Evolutionary conservation across 768 basidiomycete species (phyloP).

Genomic region (Boletus sp.): DNA sequence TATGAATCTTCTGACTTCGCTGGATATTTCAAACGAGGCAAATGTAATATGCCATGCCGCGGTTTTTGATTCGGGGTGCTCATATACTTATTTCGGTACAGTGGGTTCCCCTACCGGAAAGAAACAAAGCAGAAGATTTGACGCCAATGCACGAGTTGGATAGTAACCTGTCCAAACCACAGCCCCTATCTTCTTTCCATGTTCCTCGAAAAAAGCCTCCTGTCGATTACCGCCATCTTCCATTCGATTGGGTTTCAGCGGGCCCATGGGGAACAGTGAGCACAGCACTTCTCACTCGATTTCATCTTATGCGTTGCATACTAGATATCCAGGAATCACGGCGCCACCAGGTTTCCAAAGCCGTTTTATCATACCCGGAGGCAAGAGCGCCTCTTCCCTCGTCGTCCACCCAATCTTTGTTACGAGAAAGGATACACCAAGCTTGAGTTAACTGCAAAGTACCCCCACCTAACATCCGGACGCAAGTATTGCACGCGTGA

Average conservation of each 20-base stretch:
- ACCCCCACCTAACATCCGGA: conserved; percentile 47
- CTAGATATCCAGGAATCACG: conserved; percentile 14
- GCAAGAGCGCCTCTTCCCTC: conserved; percentile 17
- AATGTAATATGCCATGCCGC: conserved; percentile 18
- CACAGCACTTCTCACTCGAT: not conserved
- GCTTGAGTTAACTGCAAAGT: conserved; percentile 26
- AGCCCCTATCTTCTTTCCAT: not conserved
- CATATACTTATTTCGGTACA: conserved; percentile 6
- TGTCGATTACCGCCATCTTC: conserved; percentile 19
- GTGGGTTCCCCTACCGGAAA: conserved; percentile 26
- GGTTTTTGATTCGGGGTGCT: not conserved
- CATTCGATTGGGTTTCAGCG: conserved; percentile 13
- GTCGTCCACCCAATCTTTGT: conserved; percentile 24
- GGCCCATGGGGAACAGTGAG: conserved; percentile 25
- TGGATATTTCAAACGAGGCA: conserved; percentile 30
- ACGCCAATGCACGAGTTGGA: conserved; percentile 14
- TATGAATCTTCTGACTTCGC: conserved; percentile 21
- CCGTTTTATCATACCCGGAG: conserved; percentile 21
- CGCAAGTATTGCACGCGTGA: conserved; percentile 16
- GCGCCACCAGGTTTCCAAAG: conserved; percentile 21
- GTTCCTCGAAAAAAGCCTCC: conserved; percentile 15
- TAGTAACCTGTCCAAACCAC: not conserved
- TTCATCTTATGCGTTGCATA: not conserved
- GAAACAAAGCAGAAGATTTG: conserved; percentile 33
- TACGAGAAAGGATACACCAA: conserved; percentile 25